These are phyloP conservation scores for Albugo laibachii DNA, from an alignment of 352 stramenopile genomes.

Conservation along the genomic window DNA sequence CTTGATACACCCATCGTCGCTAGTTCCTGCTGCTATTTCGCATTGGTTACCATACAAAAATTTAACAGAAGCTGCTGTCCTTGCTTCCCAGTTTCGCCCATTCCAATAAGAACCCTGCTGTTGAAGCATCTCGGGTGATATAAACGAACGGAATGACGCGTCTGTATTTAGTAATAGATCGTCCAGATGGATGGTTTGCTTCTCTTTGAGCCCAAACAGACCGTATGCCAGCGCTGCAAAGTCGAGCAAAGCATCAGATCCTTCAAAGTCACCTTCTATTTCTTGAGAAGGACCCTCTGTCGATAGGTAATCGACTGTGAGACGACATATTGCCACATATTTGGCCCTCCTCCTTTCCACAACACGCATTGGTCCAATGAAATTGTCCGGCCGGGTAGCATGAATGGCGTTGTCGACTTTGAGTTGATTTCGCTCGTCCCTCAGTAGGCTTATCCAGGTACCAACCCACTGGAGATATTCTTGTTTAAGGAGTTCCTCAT, in stretches of 20 bases:
- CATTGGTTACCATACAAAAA: slow-evolving; percentile 62
- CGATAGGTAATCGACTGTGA: slow-evolving; percentile 81
- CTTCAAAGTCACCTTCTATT: slow-evolving; percentile 66
- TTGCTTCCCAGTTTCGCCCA: slow-evolving; percentile 52
- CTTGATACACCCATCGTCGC: slow-evolving; percentile 41
- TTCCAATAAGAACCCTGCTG: slow-evolving; percentile 69
- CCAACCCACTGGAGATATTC: slow-evolving; percentile 39
- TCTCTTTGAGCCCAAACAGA: slow-evolving; percentile 26
- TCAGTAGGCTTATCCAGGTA: slow-evolving; percentile 38
- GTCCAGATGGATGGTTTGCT: not conserved
- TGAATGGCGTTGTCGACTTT: slow-evolving; percentile 89
- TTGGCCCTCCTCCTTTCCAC: slow-evolving; percentile 84
- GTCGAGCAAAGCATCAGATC: slow-evolving; percentile 37
- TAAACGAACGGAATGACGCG: slow-evolving; percentile 23
- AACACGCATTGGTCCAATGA: slow-evolving; percentile 75
- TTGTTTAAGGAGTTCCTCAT: slow-evolving; percentile 19
- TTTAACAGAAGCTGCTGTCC: slow-evolving; percentile 27
- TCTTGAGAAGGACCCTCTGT: slow-evolving; percentile 48
- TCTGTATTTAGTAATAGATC: slow-evolving; percentile 5
- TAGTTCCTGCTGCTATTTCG: slow-evolving; percentile 18
- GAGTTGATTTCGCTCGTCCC: slow-evolving; percentile 23
- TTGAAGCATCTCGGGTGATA: slow-evolving; percentile 18
- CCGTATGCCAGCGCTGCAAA: slow-evolving; percentile 51
- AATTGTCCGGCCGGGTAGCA: slow-evolving; percentile 77
- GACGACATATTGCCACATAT: slow-evolving; percentile 82